phyloP scores from a whole-genome alignment of 306 rosid genomes.

The Malus fusca region DNA sequence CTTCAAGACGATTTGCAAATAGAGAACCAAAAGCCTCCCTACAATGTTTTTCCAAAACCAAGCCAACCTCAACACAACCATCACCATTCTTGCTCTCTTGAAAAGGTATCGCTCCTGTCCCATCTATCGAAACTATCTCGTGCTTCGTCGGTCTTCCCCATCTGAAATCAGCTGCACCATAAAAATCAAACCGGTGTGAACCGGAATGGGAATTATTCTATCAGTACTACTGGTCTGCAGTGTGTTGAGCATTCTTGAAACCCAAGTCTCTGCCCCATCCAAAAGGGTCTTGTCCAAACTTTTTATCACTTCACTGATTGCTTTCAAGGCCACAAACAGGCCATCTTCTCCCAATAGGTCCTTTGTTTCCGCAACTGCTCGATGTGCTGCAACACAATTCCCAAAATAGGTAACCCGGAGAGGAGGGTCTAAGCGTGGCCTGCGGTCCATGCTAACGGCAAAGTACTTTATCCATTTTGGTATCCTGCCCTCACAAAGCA shows the following conservation, averaged over 20 bases:
- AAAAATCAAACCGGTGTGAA: neutral
- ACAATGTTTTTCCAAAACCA: neutral
- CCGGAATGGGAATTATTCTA: neutral
- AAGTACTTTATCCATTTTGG: no score
- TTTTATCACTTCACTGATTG: no score
- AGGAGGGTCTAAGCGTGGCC: no score
- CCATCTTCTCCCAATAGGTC: no score
- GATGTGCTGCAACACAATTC: no score
- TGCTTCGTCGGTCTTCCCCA: neutral
- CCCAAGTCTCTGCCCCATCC: no score
- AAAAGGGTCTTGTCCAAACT: no score
- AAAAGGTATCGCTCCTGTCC: neutral
- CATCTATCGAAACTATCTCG: neutral
- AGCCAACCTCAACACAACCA: neutral
- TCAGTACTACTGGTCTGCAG: neutral
- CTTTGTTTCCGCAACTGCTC: no score
- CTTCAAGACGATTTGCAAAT: neutral
- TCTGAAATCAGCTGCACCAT: neutral
- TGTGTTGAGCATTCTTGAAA: neutral
- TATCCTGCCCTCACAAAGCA: neutral
- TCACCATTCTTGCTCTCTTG: neutral
- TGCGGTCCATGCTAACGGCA: no score
- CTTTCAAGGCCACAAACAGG: no score
- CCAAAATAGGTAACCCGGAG: no score
- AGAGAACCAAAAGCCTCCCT: neutral